Evolutionary conservation across 1,139 yeast species (phyloP).

Genomic region (Pichia sp.): DNA sequence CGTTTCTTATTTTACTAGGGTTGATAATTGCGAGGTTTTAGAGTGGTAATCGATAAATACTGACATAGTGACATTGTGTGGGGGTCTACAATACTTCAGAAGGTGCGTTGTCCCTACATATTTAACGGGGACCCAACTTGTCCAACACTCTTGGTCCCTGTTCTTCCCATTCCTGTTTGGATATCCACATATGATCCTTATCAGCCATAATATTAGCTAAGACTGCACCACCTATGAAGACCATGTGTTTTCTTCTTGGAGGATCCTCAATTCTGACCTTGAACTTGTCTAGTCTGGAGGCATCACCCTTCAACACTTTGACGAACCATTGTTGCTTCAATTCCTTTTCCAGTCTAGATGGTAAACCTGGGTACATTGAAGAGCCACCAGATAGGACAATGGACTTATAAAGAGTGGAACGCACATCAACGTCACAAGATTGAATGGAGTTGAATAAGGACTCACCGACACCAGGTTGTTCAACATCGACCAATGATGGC

Average conservation of each 20-base stretch:
- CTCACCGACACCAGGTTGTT: constrained; percentile 97
- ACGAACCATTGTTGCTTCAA: constrained; percentile 94
- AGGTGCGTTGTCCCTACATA: too few relatives aligned
- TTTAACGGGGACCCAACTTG: constrained; percentile 91
- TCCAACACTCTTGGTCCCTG: constrained; percentile 79
- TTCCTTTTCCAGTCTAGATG: constrained; percentile 92
- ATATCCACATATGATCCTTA: constrained; percentile 97
- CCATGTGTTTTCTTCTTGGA: constrained; percentile 99
- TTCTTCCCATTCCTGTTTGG: constrained; percentile 97
- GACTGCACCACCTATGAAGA: constrained; percentile 97
- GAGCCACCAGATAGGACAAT: constrained; percentile 81
- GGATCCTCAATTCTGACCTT: constrained; percentile 98
- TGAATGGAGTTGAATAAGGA: constrained; percentile 86
- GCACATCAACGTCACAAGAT: constrained; percentile 87
- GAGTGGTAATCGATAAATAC: too few relatives aligned
- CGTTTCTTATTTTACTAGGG: too few relatives aligned
- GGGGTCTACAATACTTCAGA: too few relatives aligned
- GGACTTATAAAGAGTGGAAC: constrained; percentile 83
- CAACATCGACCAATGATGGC: constrained; percentile 94
- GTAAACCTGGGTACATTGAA: constrained; percentile 98
- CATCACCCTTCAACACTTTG: constrained; percentile 79
- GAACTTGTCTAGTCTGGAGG: constrained; percentile 80
- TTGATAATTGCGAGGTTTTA: too few relatives aligned
- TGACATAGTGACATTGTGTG: too few relatives aligned
- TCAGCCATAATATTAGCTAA: constrained; percentile 97